Conservation (phyloP, 768 basidiomycete genomes). For the Rhodotorula graminis region DNA sequence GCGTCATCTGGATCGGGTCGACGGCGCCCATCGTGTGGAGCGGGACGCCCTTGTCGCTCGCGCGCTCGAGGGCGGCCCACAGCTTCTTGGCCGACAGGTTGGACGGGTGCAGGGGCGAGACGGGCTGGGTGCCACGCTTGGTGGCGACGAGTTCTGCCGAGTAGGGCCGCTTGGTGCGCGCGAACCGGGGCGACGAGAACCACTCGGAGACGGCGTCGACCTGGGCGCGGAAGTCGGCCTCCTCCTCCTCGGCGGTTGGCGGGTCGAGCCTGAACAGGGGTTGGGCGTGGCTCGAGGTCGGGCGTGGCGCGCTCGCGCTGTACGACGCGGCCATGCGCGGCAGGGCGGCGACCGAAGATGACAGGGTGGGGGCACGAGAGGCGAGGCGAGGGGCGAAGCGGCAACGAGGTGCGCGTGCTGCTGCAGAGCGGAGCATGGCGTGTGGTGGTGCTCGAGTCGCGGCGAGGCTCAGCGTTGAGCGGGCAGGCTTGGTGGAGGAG, state of each 20-base stretch:
- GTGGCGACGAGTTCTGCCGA: constrained; percentile 70
- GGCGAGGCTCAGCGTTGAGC: too few species aligned
- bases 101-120: constrained; percentile 64
- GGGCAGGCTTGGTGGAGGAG: too few species aligned
- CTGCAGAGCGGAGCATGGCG: constrained; percentile 9
- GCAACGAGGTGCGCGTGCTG: neutral
- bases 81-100: constrained; percentile 81
- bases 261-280: constrained; percentile 40
- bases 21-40: constrained; percentile 90
- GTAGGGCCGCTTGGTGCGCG: constrained; percentile 70
- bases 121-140: constrained; percentile 82
- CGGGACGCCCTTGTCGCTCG: constrained; percentile 61
- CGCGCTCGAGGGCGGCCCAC: constrained; percentile 61
- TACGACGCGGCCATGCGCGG: constrained; percentile 2
- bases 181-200: constrained; percentile 71
- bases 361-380: neutral
- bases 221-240: constrained; percentile 34
- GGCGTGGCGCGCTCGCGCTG: neutral
- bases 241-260: constrained; percentile 38
- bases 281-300: neutral
- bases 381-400: neutral
- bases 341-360: neutral
- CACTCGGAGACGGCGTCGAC: constrained; percentile 61
- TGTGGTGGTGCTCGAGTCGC: too few species aligned
- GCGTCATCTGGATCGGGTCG: constrained; percentile 89